Conservation (phyloP, 2,329 filamentous ascomycete genomes). For the Hysterium pulicare region DNA sequence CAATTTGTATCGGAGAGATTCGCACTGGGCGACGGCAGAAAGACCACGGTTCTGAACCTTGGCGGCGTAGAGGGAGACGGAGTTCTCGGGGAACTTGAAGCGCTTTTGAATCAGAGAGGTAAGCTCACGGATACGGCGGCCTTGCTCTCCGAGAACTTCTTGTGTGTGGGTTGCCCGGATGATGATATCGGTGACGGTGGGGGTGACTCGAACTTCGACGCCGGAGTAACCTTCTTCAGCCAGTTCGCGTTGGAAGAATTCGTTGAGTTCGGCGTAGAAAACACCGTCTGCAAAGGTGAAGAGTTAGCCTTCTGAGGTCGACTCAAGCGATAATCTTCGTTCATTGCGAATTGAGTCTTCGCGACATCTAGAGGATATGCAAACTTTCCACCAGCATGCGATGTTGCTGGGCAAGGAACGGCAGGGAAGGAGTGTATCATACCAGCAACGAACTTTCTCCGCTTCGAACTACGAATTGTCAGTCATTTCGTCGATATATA, state of each 20-base stretch:
- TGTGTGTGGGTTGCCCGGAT: conserved; percentile 99
- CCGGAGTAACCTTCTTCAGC: conserved; percentile 99
- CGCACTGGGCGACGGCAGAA: conserved; percentile 99
- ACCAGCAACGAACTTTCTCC: conserved; percentile 65
- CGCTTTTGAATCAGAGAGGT: conserved; percentile 99
- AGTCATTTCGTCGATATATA: conserved; percentile 14
- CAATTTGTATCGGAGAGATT: conserved; percentile 99
- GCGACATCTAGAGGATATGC: background rate
- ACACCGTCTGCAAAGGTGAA: conserved; percentile 69
- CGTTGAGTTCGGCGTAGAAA: conserved; percentile 99
- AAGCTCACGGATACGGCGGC: conserved; percentile 99
- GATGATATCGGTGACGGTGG: conserved; percentile 99
- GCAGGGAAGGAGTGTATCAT: conserved; percentile 32
- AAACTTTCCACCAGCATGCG: too few species aligned
- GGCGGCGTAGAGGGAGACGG: conserved; percentile 98
- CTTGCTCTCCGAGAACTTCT: conserved; percentile 99
- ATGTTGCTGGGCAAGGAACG: too few species aligned
- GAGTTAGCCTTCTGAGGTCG: conserved; percentile 10
- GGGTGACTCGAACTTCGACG: conserved; percentile 99
- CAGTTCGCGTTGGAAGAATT: conserved; percentile 99
- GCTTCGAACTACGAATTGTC: conserved; percentile 66
- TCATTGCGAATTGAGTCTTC: background rate
- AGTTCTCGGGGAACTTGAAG: conserved; percentile 99
- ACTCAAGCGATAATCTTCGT: background rate
- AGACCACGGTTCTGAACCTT: conserved; percentile 99